Conservation (phyloP, 805 yeast genomes). For the Sporopachydermia quercuum region DNA sequence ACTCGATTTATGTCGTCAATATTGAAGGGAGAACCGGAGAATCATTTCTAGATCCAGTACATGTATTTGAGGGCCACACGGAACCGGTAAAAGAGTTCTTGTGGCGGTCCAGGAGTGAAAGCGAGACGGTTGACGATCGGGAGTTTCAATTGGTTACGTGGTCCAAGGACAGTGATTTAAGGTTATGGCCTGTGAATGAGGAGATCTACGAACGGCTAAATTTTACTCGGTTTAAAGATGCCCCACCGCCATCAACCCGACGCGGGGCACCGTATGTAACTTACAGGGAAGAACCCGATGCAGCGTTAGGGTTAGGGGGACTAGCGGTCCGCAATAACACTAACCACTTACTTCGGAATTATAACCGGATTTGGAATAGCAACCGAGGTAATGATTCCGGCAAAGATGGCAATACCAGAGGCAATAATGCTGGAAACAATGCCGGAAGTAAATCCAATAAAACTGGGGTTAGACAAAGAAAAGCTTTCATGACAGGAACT, state of each 20-base stretch:
- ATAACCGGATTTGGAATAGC: too few relatives aligned
- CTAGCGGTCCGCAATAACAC: too few relatives aligned
- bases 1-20: constrained; percentile 42
- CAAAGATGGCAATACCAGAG: too few relatives aligned
- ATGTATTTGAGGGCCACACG: constrained; percentile 63
- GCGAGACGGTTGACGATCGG: constrained; percentile 40
- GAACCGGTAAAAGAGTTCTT: constrained; percentile 79
- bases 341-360: too few relatives aligned
- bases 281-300: constrained; percentile 36
- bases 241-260: constrained; percentile 25
- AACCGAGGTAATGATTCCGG: too few relatives aligned
- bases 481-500: neutral
- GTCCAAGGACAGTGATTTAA: constrained; percentile 77
- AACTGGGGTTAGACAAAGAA: too few relatives aligned
- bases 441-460: too few relatives aligned
- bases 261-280: constrained; percentile 28
- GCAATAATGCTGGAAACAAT: too few relatives aligned
- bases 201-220: constrained; percentile 31
- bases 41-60: constrained; percentile 32
- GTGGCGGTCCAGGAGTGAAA: constrained; percentile 58
- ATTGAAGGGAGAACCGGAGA: constrained; percentile 23
- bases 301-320: constrained; percentile 4
- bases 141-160: constrained; percentile 89
- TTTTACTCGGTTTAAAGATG: constrained; percentile 23
- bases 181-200: constrained; percentile 61